Percentiles rank a stretch among this genome's conserved stretches.
Evolutionary conservation across 352 stramenopile genomes (phyloP).

Genomic region (Thalassiosira mediterranea): DNA sequence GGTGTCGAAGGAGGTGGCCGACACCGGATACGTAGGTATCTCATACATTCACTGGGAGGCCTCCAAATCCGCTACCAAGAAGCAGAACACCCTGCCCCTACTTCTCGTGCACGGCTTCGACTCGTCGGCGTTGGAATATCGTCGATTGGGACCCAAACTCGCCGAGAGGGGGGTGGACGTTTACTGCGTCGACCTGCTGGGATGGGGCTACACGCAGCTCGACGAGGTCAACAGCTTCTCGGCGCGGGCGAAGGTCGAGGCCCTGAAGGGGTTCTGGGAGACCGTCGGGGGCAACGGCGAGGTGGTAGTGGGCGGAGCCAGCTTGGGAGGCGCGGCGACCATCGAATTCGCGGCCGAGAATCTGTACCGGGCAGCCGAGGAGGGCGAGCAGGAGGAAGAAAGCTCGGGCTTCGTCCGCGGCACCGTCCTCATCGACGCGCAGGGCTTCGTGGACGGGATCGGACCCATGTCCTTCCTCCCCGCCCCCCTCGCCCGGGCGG

Average conservation of each 20-base stretch:
- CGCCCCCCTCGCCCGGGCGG: constrained; percentile 72
- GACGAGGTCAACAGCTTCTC: constrained; percentile 76
- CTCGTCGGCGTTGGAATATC: constrained; percentile 84
- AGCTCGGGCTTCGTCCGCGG: constrained; percentile 66
- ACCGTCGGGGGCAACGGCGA: constrained; percentile 56
- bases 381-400: too few species aligned
- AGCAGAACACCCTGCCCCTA: constrained; percentile 53
- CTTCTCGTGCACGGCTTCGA: constrained; percentile 87
- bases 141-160: constrained; percentile 75
- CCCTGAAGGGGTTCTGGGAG: constrained; percentile 81
- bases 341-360: constrained; percentile 84
- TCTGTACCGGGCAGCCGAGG: constrained; percentile 28
- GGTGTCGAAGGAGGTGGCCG: constrained; percentile 59
- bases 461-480: constrained; percentile 83
- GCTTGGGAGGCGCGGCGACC: constrained; percentile 83
- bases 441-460: constrained; percentile 87
- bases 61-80: not conserved
- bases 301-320: constrained; percentile 83
- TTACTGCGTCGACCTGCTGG: constrained; percentile 86
- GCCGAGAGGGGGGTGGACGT: constrained; percentile 75
- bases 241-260: constrained; percentile 82
- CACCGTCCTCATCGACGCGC: constrained; percentile 85
- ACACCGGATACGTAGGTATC: constrained; percentile 64
- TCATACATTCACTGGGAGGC: constrained; percentile 75
- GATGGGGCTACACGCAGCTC: constrained; percentile 87